phyloP scores from a whole-genome alignment of 1,139 yeast genomes.

The Pneumocystis carinii region DNA sequence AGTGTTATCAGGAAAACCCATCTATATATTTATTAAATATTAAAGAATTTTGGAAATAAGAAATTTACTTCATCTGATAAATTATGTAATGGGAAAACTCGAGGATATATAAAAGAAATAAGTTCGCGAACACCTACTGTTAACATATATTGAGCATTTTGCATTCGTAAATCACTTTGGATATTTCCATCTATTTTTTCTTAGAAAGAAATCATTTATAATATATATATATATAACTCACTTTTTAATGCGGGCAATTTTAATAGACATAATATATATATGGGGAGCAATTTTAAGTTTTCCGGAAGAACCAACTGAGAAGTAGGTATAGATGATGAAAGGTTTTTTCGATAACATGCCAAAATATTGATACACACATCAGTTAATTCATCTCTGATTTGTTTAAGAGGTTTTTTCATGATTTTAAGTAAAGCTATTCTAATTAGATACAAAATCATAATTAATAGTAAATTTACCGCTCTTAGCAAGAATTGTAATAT shows the following conservation, averaged over 20 bases:
- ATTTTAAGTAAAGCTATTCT: slow-evolving; percentile 41
- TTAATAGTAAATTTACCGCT: slow-evolving; percentile 18
- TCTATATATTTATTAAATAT: background rate
- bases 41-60: slow-evolving; percentile 26
- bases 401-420: slow-evolving; percentile 41
- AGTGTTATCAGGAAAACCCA: slow-evolving; percentile 23
- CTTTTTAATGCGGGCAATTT: slow-evolving; percentile 49
- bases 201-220: background rate
- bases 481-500: slow-evolving; percentile 55
- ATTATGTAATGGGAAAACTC: slow-evolving; percentile 58
- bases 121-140: slow-evolving; percentile 46
- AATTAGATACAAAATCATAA: background rate
- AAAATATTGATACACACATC: slow-evolving; percentile 56
- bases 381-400: slow-evolving; percentile 49
- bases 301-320: slow-evolving; percentile 72
- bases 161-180: slow-evolving; percentile 38
- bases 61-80: slow-evolving; percentile 32
- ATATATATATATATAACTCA: background rate
- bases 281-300: slow-evolving; percentile 57
- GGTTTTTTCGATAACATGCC: slow-evolving; percentile 50
- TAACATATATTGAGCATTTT: slow-evolving; percentile 40
- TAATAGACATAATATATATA: slow-evolving; percentile 51
- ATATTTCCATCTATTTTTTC: slow-evolving; percentile 21
- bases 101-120: slow-evolving; percentile 61
- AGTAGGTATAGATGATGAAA: slow-evolving; percentile 35